Evolutionary conservation across 2,329 filamentous ascomycete species (phyloP), one percentile per base, ranked within the genome.

Genomic region (Hymenoscyphus albidus): DNA sequence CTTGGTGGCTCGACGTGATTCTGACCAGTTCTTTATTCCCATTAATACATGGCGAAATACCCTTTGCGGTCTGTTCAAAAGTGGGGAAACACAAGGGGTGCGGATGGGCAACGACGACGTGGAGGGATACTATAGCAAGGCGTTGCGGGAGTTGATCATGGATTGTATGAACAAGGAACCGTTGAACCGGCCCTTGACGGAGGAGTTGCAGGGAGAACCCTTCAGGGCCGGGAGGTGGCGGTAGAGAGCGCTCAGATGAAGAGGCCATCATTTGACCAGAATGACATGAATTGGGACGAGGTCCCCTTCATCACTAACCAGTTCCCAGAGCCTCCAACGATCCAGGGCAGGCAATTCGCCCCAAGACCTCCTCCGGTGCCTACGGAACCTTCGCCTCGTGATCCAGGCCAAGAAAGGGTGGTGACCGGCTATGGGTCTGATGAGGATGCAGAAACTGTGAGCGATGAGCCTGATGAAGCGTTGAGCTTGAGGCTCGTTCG

Each of bases 111-210:
- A 27, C 13, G 31, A 51, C 13, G 42, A 44, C 6, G 18, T 38
- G 12, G 16, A 22, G 13, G 31, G 22, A 31, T 18, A n/a, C 16
- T 59, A 63, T 32, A 51, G 55, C 12, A 27, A 51, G 16, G 14
- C 9, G 18, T 39, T 63, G 56, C 32, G 40, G 35, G 55, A 63
- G 14, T 32, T 63, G 56, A 56, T 63, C 2, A 63, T 63, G 39
- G 44, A 27, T 9, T 63, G 62, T 42, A 39, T 63, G 40, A 27
- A 59, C 39, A 39, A 22, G 22, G 62, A 63, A 31, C 56, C 55
- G 3, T n/a, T 48, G 16, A 5, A 5, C 16, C 16, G 42, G 42
- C 42, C 42, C 16, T 48, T n/a, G 42, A 48, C 42, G 1, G 16
- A 5, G 42, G 42, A 48, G 9, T 48, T 48, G 42, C 16, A n/a